Evolutionary conservation across 1,139 yeast genomes (phyloP), one percentile per base, ranked within the genome.

Genomic region (Debaryomyces udenii): DNA sequence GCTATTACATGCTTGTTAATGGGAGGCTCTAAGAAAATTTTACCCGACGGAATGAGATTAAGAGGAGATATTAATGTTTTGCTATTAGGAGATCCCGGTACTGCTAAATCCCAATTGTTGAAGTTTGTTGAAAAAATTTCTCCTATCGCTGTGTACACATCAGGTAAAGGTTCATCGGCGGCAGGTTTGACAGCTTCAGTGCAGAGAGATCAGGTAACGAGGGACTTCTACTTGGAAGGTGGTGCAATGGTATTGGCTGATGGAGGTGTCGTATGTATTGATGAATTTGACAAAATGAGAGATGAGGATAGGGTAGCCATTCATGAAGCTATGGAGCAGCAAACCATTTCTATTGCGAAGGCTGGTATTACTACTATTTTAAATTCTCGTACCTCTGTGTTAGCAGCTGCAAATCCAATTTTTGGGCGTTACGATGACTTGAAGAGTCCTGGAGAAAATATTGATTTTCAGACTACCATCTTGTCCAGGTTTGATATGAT

Each of bases 241-340:
- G 99, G 99, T 66, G 99, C 99, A 9, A 90, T 93, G 98, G 99
- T 93, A 14, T 74, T 93, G 43, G 99, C 99, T 0, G 99, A 93
- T 67, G 98, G 99, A 31, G 99, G 99, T 53, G 97, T 93, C 37
- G 98, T 93, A 37, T 93, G 99, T 77, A 94, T 93, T 59, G 99
- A 93, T 73, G 99, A 93, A 74, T 93, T 93, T 59, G 99, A 93
- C 67, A 93, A 93, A 69, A 93, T 93, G 99, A 78, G 98, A 65
- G 99, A 94, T 59, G 99, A 93, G 62, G 99, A 94, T 65, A 79
- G 99, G 62, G 99, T 93, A 28, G 99, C 99, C 0, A 94, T 93
- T 54, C 99, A 93, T 64, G 99, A 93, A 74, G 99, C 99, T 6
- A 93, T 93, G 99, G 99, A 93, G 70, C 99, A 93, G 66, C 99